Conservation (phyloP, 2,329 filamentous ascomycete species). For the Stachybotrys echinatus region DNA sequence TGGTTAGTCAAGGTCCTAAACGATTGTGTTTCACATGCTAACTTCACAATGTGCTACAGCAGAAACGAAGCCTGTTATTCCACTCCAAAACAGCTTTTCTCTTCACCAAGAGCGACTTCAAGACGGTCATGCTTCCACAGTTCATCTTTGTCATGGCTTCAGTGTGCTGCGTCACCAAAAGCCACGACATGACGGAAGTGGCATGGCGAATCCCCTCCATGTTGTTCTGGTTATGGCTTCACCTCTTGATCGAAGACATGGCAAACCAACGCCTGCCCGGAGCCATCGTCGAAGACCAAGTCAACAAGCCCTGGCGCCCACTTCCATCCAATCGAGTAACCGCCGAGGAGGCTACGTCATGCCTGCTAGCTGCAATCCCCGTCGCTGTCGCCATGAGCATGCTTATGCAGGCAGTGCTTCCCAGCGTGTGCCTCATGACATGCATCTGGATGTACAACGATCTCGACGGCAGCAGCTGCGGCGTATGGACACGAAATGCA, state of each 20-base stretch:
- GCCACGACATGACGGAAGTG: not conserved
- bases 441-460: conserved; percentile 25
- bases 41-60: too few species aligned
- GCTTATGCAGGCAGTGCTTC: conserved; percentile 9
- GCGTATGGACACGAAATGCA: conserved; percentile 15
- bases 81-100: conserved; percentile 17
- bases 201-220: conserved; percentile 8
- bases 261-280: conserved; percentile 18
- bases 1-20: too few species aligned
- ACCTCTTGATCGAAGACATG: conserved; percentile 19
- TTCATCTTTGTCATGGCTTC: conserved; percentile 16
- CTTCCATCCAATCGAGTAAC: conserved; percentile 17
- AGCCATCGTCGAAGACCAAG: conserved; percentile 17
- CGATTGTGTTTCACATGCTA: too few species aligned
- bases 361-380: conserved; percentile 16
- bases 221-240: conserved; percentile 19
- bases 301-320: conserved; percentile 26
- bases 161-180: conserved; percentile 1
- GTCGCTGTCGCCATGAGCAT: conserved; percentile 9
- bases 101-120: conserved; percentile 26
- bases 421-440: conserved; percentile 14
- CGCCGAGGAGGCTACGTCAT: conserved; percentile 13
- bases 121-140: conserved; percentile 24
- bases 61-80: not conserved
- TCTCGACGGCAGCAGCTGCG: conserved; percentile 16